phyloP scores from a whole-genome alignment of 2,329 filamentous ascomycete genomes.

The Aureobasidium musti region DNA sequence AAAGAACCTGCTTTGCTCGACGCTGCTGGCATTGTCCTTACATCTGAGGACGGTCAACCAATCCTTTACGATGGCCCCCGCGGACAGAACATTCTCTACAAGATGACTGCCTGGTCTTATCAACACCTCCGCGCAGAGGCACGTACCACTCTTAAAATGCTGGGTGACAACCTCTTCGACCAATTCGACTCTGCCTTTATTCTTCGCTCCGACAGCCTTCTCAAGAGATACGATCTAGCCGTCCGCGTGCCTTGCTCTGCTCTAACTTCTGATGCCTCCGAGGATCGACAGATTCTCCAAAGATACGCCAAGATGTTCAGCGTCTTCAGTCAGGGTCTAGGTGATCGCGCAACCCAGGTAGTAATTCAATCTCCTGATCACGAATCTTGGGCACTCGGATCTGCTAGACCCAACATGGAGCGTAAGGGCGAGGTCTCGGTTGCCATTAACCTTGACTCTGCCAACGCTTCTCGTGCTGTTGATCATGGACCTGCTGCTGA shows the following conservation, averaged over 20 bases:
- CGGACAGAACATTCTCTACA: slow-evolving; percentile 80
- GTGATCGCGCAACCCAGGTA: slow-evolving; percentile 71
- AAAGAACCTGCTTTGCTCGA: slow-evolving; percentile 58
- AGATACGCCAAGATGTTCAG: slow-evolving; percentile 62
- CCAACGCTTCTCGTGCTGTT: slow-evolving; percentile 71
- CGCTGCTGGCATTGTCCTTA: slow-evolving; percentile 38
- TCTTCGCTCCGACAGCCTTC: slow-evolving; percentile 54
- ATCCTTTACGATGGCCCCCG: slow-evolving; percentile 75
- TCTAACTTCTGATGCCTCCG: slow-evolving; percentile 36
- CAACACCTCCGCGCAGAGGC: slow-evolving; percentile 72
- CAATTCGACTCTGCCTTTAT: slow-evolving; percentile 89
- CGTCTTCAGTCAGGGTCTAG: slow-evolving; percentile 69
- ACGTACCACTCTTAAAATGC: slow-evolving; percentile 68
- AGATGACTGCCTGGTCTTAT: slow-evolving; percentile 88
- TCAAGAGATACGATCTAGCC: slow-evolving; percentile 59
- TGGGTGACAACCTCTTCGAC: slow-evolving; percentile 72
- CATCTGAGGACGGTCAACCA: slow-evolving; percentile 54
- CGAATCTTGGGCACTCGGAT: slow-evolving; percentile 44
- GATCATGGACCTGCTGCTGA: slow-evolving; percentile 88
- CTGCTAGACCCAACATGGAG: slow-evolving; percentile 33
- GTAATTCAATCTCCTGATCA: slow-evolving; percentile 43
- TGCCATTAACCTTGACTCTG: slow-evolving; percentile 70
- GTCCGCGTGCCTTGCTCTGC: slow-evolving; percentile 45
- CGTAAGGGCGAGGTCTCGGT: slow-evolving; percentile 55
- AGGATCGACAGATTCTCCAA: slow-evolving; percentile 38